These are phyloP conservation scores for Leishmania martiniquensis DNA, from an alignment of 208 protist genomes.

Conservation along the genomic window DNA sequence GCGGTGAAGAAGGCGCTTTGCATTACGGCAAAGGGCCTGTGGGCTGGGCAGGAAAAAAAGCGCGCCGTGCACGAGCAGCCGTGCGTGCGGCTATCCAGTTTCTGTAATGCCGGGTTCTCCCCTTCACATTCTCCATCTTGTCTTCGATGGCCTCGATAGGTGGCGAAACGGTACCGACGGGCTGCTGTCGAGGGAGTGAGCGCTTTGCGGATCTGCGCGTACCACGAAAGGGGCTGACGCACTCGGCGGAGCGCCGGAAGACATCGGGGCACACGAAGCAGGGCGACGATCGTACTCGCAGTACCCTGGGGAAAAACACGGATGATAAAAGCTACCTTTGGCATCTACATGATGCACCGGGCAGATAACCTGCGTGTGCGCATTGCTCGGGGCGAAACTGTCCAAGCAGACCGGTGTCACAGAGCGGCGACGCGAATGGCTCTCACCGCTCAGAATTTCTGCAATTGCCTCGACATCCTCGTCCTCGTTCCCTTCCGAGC, in stretches of 20 bases:
- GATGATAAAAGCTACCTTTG: slow-evolving; percentile 61
- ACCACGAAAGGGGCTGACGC: slow-evolving; percentile 72
- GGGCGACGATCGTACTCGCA: slow-evolving; percentile 14
- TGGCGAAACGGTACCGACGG: slow-evolving; percentile 11
- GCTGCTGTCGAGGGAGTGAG: slow-evolving; percentile 18
- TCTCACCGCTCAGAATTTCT: slow-evolving; percentile 50
- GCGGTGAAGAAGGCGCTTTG: not conserved
- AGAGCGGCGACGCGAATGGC: slow-evolving; percentile 8
- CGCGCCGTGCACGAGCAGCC: not conserved
- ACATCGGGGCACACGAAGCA: slow-evolving; percentile 1
- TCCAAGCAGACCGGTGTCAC: slow-evolving; percentile 6
- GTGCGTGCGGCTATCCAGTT: not conserved
- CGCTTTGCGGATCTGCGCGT: slow-evolving; percentile 39
- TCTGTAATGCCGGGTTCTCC: not conserved
- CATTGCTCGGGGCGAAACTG: not conserved
- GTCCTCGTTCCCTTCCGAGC: slow-evolving; percentile 34
- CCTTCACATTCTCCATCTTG: slow-evolving; percentile 21
- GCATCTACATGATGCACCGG: slow-evolving; percentile 48
- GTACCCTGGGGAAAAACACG: slow-evolving; percentile 63
- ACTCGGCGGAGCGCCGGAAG: not conserved
- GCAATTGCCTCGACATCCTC: slow-evolving; percentile 52
- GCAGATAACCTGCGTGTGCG: slow-evolving; percentile 32
- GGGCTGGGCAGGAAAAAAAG: not conserved
- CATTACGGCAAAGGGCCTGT: not conserved
- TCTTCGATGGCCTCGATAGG: slow-evolving; percentile 9